Evolutionary conservation across 2,329 filamentous ascomycete species (phyloP), one percentile per base, ranked within the genome.

Genomic region (Dryadomyces quercus-mongolicae): DNA sequence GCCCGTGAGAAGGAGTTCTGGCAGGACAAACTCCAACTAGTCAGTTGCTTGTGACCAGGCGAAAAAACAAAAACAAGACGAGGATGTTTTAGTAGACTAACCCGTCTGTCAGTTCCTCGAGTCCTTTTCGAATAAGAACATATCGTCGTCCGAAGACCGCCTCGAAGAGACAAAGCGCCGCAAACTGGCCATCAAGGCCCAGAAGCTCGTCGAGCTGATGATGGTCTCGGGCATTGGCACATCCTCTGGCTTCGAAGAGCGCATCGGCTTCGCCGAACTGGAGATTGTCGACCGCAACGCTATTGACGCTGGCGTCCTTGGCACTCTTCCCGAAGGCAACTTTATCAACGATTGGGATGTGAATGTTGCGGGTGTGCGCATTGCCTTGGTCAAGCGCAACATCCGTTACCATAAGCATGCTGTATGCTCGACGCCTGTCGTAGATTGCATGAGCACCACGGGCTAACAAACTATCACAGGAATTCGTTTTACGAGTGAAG

Each of bases 1-100:
- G 93, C 93, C 21, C 86, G 82, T 65, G 93, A 98, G 77, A 95
- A 97, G 78, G 93, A 98, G 71, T 98, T 98, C 65, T 98, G 93
- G 93, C 93, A 98, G 72, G 90, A 97, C 67, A 97, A 95, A 69
- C 74, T 98, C 57, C 93, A 98, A 74, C 81, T 91, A 66, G 88
- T 95, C 71, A 62, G 86, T 83, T 54, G 2, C 20, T 31, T n/a
- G 13, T n/a, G 2, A 16, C 13, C 22, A 12, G n/a, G n/a, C n/a
- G n/a, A n/a, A n/a, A 7, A 18, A 21, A 12, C 34, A 16, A 48
- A 22, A 4, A 12, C 15, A 13, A 12, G 16, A 42, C 7, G 42
- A 9, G 42, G 20, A n/a, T 2, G 5, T 51, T 13, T 15, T 21
- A 25, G 13, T 25, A n/a, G 5, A 9, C 42, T 20, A 18, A 44